phyloP scores from a whole-genome alignment of 306 rosid species.

The Mucuna pruriens region DNA sequence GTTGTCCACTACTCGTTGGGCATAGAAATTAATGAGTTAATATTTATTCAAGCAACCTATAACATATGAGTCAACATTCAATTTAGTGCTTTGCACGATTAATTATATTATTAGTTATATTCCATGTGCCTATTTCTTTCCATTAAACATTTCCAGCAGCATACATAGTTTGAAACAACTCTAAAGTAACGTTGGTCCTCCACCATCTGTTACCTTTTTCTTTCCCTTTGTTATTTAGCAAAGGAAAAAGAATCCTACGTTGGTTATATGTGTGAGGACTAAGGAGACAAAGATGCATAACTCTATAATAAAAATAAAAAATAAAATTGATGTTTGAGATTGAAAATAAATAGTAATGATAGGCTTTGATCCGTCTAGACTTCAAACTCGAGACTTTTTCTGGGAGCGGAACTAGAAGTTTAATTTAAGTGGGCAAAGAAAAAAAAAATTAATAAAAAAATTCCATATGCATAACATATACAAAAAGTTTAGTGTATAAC shows the following conservation, averaged over 20 bases:
- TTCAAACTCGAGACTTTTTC: background rate
- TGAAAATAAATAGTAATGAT: background rate
- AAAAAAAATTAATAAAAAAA: too few relatives aligned
- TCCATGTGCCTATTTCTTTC: background rate
- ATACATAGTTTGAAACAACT: background rate
- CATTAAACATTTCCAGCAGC: background rate
- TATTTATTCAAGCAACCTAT: background rate
- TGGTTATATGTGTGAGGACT: background rate
- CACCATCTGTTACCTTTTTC: background rate
- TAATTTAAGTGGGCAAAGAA: too few relatives aligned
- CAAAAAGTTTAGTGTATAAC: too few relatives aligned
- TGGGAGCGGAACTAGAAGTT: background rate
- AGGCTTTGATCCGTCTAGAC: background rate
- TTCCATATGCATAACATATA: too few relatives aligned
- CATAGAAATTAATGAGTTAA: background rate
- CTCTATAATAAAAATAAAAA: background rate
- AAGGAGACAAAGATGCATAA: background rate
- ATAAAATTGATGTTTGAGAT: background rate
- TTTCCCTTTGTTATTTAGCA: background rate
- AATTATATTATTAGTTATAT: background rate
- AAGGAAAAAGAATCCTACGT: background rate
- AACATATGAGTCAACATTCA: background rate
- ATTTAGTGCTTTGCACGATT: slow-evolving; percentile 5
- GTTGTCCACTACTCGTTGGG: background rate
- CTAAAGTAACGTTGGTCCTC: background rate